Percentiles rank a stretch among this genome's conserved stretches.
phyloP scores from a whole-genome alignment of 495 filamentous ascomycete species.

The Hypoxylon rickii region DNA sequence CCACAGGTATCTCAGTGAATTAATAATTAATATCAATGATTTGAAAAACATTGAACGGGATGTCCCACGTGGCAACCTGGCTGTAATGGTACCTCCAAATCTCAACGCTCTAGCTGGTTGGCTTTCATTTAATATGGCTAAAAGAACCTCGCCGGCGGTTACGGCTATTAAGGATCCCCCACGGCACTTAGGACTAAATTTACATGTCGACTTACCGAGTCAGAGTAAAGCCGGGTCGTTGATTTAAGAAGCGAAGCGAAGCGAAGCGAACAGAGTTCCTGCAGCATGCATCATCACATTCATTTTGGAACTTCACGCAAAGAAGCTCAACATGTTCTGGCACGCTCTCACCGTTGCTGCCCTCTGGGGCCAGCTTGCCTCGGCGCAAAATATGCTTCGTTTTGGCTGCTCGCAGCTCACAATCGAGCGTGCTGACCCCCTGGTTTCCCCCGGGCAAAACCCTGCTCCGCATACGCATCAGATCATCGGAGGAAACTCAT shows the following conservation, averaged over 20 bases:
- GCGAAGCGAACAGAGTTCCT: not conserved
- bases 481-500: slow-evolving; percentile 46
- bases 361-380: slow-evolving; percentile 38
- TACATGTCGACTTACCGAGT: slow-evolving; percentile 3
- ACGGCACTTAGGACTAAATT: slow-evolving; percentile 13
- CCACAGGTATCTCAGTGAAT: too few species aligned
- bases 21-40: too few species aligned
- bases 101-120: slow-evolving; percentile 15
- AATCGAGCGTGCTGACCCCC: slow-evolving; percentile 45
- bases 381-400: slow-evolving; percentile 43
- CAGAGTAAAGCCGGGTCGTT: slow-evolving; percentile 1
- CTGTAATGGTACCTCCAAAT: not conserved
- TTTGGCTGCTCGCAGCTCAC: slow-evolving; percentile 50
- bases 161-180: slow-evolving; percentile 4
- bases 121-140: slow-evolving; percentile 20
- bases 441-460: slow-evolving; percentile 42
- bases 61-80: too few species aligned
- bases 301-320: slow-evolving; percentile 18
- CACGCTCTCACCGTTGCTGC: slow-evolving; percentile 28
- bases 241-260: slow-evolving; percentile 32
- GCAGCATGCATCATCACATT: slow-evolving; percentile 1
- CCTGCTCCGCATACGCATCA: slow-evolving; percentile 48
- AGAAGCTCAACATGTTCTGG: slow-evolving; percentile 31
- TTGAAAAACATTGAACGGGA: too few species aligned
- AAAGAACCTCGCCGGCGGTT: slow-evolving; percentile 21